Evolutionary conservation across 768 basidiomycete species (phyloP), one percentile per base, ranked within the genome.

Genomic region (Rhodotorula paludigena): DNA sequence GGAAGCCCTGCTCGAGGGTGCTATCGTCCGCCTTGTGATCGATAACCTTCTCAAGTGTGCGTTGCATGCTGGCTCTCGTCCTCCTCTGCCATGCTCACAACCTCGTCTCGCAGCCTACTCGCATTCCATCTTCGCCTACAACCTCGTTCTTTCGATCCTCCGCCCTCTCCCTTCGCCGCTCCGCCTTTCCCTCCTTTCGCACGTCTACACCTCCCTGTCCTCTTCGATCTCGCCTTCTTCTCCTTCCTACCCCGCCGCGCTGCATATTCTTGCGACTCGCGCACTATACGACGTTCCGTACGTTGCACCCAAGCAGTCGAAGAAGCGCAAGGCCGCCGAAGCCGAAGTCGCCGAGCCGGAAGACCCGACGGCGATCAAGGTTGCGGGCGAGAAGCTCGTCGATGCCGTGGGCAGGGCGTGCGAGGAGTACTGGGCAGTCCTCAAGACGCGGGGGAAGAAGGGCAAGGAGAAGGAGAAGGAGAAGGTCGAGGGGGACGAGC

Each of bases 21-120:
- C 83, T 7, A 89, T 91, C 73, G 88, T 89, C 45, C 85, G 84
- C 76, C 82, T 85, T 51, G 89, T 89, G n/a, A 84, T 92, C 56
- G 80, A 81, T 28, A 87, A 83, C 71, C 91, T 91, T 38, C 83
- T 82, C 18, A 82, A 87, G 84, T 88, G 91, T 87, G 76, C 66
- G 77, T 78, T 59, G 72, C 38, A 44, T 64, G 12, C 61, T n/a
- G n/a, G n/a, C 69, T 25, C 51, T 74, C 48, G 60, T 74, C 57
- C 41, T 44, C 25, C 3, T 60, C 68, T 51, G 12, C 74, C 28
- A 70, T 75, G 25, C 42, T 53, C 20, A 71, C 61, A 28, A 70
- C 66, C 25, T 59, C 68, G 12, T n/a, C 59, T 62, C 64, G 60
- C 36, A 63, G 57, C 67, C 14, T 53, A 68, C 47, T 18, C 32